phyloP scores from a whole-genome alignment of 2,329 filamentous ascomycete genomes.

The Paraphaeosphaeria minitans region DNA sequence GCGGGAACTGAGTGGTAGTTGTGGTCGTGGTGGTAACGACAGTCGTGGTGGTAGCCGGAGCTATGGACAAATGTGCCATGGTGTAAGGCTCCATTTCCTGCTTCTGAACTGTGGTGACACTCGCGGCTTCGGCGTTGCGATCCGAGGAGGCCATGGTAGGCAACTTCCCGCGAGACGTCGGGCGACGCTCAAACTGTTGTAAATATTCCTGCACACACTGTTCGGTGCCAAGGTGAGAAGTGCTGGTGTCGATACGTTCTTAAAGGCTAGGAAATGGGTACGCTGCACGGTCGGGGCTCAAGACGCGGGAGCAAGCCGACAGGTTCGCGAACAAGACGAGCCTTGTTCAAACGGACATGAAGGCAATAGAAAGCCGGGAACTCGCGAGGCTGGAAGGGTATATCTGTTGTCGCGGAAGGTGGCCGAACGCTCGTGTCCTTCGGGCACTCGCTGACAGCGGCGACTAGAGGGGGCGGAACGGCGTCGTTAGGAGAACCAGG shows the following conservation, averaged over 20 bases:
- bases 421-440: slow-evolving; percentile 11
- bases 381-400: slow-evolving; percentile 2
- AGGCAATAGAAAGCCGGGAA: background rate
- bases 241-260: slow-evolving; percentile 13
- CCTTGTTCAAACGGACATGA: slow-evolving; percentile 19
- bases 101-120: slow-evolving; percentile 30
- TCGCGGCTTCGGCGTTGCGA: slow-evolving; percentile 29
- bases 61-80: slow-evolving; percentile 65
- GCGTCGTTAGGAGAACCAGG: slow-evolving; percentile 3
- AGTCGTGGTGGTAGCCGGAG: slow-evolving; percentile 67
- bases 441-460: slow-evolving; percentile 25
- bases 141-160: slow-evolving; percentile 38
- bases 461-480: slow-evolving; percentile 20
- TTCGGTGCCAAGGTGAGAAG: background rate
- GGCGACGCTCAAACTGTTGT: background rate
- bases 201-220: background rate
- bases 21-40: slow-evolving; percentile 90
- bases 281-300: slow-evolving; percentile 17
- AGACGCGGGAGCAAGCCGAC: slow-evolving; percentile 28
- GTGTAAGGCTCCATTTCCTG: slow-evolving; percentile 46
- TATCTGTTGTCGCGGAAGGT: background rate
- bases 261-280: slow-evolving; percentile 15
- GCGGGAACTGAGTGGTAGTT: slow-evolving; percentile 80
- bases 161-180: slow-evolving; percentile 2
- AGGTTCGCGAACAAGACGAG: slow-evolving; percentile 15